Percentiles rank a stretch among this genome's conserved stretches.
Conservation (phyloP, 1,139 yeast species). For the Scheffersomyces illinoinensis region DNA sequence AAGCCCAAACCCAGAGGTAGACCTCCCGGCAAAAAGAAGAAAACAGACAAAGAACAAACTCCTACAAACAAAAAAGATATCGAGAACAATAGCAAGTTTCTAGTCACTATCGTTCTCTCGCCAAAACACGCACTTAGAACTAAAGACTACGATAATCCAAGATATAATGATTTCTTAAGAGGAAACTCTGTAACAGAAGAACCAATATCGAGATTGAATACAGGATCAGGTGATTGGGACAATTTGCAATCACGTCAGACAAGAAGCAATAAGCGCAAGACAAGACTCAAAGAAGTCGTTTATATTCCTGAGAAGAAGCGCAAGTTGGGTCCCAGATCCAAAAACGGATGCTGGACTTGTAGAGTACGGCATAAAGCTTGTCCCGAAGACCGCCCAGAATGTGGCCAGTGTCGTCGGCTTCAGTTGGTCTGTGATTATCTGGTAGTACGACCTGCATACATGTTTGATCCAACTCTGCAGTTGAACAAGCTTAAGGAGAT, state of each 20-base stretch:
- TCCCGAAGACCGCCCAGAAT: constrained; percentile 58
- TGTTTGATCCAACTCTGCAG: constrained; percentile 42
- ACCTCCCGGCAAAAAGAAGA: background rate
- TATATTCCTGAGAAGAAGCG: constrained; percentile 8
- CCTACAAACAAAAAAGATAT: background rate
- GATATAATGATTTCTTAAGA: background rate
- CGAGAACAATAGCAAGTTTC: background rate
- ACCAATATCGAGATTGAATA: background rate
- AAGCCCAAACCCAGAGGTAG: background rate
- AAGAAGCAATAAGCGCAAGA: background rate
- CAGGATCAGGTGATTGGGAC: background rate
- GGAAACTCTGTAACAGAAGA: background rate
- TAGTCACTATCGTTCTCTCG: background rate
- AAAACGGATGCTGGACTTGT: constrained; percentile 71
- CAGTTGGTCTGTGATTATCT: constrained; percentile 57
- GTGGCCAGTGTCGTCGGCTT: constrained; percentile 55
- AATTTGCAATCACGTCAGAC: background rate
- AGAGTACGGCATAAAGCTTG: constrained; percentile 66
- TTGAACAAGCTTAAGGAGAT: constrained; percentile 51
- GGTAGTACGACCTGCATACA: constrained; percentile 53
- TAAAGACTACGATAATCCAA: background rate
- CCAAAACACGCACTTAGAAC: background rate
- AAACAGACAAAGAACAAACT: background rate
- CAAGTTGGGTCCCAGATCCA: constrained; percentile 41
- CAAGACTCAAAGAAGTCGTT: background rate